Percentiles rank a stretch among this genome's conserved stretches.
Evolutionary conservation across 768 basidiomycete species (phyloP).

Genomic region (Tulasnella sp.): DNA sequence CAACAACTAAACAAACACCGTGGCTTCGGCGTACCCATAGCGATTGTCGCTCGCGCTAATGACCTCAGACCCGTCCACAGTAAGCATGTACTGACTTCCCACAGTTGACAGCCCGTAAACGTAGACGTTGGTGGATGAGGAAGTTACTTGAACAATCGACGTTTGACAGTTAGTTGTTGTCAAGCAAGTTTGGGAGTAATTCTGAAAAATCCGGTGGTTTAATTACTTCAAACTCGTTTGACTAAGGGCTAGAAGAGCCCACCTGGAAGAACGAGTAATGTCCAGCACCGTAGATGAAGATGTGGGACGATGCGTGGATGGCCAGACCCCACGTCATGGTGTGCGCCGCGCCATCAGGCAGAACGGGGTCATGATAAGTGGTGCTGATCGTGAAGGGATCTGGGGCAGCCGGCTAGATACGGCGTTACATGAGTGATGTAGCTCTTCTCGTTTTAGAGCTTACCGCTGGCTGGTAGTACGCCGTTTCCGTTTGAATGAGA

Average conservation of each 20-base stretch:
- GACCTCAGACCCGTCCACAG: slow-evolving; percentile 36
- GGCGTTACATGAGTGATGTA: too few relatives aligned
- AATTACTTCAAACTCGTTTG: too few relatives aligned
- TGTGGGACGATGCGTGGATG: slow-evolving; percentile 41
- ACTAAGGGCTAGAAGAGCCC: too few relatives aligned
- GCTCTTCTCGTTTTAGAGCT: too few relatives aligned
- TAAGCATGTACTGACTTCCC: slow-evolving; percentile 41
- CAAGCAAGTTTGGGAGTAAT: slow-evolving; percentile 43
- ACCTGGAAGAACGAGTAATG: slow-evolving; percentile 61
- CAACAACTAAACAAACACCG: not conserved
- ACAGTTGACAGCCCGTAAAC: slow-evolving; percentile 54
- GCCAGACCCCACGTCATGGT: slow-evolving; percentile 43
- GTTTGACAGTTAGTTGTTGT: slow-evolving; percentile 39
- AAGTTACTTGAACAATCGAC: slow-evolving; percentile 45
- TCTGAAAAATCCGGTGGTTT: too few relatives aligned
- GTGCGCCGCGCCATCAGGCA: slow-evolving; percentile 27
- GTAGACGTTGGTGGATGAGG: slow-evolving; percentile 34
- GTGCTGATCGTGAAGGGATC: slow-evolving; percentile 40
- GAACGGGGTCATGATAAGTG: slow-evolving; percentile 44
- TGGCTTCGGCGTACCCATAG: slow-evolving; percentile 47
- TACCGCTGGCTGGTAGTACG: slow-evolving; percentile 9
- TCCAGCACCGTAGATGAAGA: slow-evolving; percentile 57
- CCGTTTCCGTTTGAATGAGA: slow-evolving; percentile 59
- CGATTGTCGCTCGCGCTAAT: slow-evolving; percentile 39
- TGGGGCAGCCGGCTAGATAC: slow-evolving; percentile 35